Percentiles rank a stretch among this genome's conserved stretches.
phyloP scores from a whole-genome alignment of 1,284 basidiomycete genomes.

The Athelia sp. region DNA sequence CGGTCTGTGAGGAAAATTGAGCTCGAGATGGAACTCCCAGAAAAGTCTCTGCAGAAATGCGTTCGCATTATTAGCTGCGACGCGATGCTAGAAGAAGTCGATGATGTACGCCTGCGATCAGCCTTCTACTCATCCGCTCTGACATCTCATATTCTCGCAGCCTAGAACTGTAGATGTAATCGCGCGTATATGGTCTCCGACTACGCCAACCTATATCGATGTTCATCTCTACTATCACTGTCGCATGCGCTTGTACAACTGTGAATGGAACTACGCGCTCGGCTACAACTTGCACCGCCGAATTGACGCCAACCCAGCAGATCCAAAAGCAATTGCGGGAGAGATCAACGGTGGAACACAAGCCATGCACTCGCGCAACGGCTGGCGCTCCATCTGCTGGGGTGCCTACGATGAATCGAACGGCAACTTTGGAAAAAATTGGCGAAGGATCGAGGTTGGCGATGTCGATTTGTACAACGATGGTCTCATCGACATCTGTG shows the following conservation, averaged over 20 bases:
- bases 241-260: not conserved
- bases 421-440: constrained; percentile 1
- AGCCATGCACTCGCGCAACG: constrained; percentile 7
- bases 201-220: constrained; percentile 11
- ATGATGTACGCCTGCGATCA: constrained; percentile 2
- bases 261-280: constrained; percentile 13
- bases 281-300: constrained; percentile 9
- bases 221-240: constrained; percentile 12
- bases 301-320: not conserved
- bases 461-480: constrained; percentile 6
- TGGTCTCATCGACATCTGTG: constrained; percentile 5
- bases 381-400: constrained; percentile 15
- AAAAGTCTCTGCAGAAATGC: constrained; percentile 8
- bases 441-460: constrained; percentile 7
- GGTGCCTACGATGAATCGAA: constrained; percentile 8
- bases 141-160: constrained; percentile 2
- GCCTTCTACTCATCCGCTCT: too few species aligned
- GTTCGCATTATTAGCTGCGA: constrained; percentile 4
- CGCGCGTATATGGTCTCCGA: constrained; percentile 9
- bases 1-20: constrained; percentile 6
- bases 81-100: constrained; percentile 1
- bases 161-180: constrained; percentile 7
- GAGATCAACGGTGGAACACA: not conserved
- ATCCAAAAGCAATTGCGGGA: not conserved
- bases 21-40: not conserved